Evolutionary conservation across 495 filamentous ascomycete species (phyloP).

Genomic region (Arthonia radiata): DNA sequence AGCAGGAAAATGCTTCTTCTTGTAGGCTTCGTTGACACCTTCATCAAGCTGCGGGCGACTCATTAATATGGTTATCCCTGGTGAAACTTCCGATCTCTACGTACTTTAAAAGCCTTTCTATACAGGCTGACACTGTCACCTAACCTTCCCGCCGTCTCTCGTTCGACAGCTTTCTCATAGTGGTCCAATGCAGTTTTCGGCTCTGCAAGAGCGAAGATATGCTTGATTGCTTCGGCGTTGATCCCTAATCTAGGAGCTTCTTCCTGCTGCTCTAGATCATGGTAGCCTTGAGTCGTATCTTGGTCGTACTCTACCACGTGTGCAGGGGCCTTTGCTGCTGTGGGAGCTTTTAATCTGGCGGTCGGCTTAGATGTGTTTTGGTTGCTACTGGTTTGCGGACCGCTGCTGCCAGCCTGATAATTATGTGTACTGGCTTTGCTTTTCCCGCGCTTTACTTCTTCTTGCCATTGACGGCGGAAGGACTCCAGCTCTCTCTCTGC

Average conservation of each 20-base stretch:
- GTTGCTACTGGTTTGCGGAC: conserved; percentile 2
- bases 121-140: conserved; percentile 81
- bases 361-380: conserved; percentile 1
- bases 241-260: conserved; percentile 17
- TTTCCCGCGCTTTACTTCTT: conserved; percentile 42
- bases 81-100: conserved; percentile 2
- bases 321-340: conserved; percentile 11
- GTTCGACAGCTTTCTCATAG: conserved; percentile 79
- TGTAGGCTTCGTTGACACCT: conserved; percentile 60
- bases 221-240: conserved; percentile 9
- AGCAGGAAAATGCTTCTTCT: conserved; percentile 64
- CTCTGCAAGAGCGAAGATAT: conserved; percentile 15
- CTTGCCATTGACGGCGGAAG: conserved; percentile 62
- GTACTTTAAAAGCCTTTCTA: conserved; percentile 64
- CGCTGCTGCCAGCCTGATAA: conserved; percentile 2
- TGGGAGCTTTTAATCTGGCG: conserved; percentile 8
- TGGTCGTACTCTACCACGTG: conserved; percentile 17
- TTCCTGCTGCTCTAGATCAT: conserved; percentile 20
- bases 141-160: conserved; percentile 56
- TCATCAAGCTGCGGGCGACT: conserved; percentile 41
- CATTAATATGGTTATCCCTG: conserved; percentile 7
- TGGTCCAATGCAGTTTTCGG: conserved; percentile 69
- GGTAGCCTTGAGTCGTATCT: conserved; percentile 18
- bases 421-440: conserved; percentile 5
- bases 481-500: conserved; percentile 62